Evolutionary conservation across 331 rosid genomes (phyloP).

Genomic region (Quercus tomentella): DNA sequence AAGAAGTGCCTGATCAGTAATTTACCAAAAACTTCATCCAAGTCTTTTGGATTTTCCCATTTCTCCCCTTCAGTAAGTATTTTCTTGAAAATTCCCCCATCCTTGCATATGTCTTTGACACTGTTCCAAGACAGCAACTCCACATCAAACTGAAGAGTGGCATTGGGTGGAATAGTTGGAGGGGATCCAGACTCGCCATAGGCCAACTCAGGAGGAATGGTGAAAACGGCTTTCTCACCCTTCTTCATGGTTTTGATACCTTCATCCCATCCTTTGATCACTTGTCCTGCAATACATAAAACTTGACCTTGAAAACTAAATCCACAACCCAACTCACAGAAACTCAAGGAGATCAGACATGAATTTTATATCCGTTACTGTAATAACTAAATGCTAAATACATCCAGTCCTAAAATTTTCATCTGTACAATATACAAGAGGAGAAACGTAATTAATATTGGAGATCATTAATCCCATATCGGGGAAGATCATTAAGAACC

Average conservation of each 20-base stretch:
- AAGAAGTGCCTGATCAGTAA: too few species aligned
- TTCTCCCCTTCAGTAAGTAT: slow-evolving; percentile 72
- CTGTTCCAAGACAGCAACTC: slow-evolving; percentile 89
- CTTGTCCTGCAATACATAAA: slow-evolving; percentile 63
- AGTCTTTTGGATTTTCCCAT: slow-evolving; percentile 95
- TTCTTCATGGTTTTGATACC: slow-evolving; percentile 94
- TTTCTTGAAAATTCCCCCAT: slow-evolving; percentile 87
- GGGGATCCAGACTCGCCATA: slow-evolving; percentile 83
- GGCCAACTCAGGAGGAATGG: slow-evolving; percentile 85
- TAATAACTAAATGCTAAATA: too few species aligned
- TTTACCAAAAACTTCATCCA: slow-evolving; percentile 78
- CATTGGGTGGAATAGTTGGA: slow-evolving; percentile 83
- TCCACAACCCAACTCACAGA: too few species aligned
- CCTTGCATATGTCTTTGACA: slow-evolving; percentile 81
- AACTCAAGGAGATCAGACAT: too few species aligned
- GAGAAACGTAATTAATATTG: too few species aligned
- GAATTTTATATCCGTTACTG: too few species aligned
- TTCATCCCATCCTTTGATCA: slow-evolving; percentile 90
- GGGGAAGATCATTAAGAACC: too few species aligned
- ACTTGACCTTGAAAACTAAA: neutral
- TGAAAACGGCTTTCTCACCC: slow-evolving; percentile 80
- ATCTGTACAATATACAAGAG: too few species aligned
- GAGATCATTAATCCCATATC: too few species aligned
- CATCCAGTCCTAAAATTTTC: too few species aligned
- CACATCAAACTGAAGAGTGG: slow-evolving; percentile 81